phyloP scores from a whole-genome alignment of 768 basidiomycete genomes.

The Psilocybe tampanensis region DNA sequence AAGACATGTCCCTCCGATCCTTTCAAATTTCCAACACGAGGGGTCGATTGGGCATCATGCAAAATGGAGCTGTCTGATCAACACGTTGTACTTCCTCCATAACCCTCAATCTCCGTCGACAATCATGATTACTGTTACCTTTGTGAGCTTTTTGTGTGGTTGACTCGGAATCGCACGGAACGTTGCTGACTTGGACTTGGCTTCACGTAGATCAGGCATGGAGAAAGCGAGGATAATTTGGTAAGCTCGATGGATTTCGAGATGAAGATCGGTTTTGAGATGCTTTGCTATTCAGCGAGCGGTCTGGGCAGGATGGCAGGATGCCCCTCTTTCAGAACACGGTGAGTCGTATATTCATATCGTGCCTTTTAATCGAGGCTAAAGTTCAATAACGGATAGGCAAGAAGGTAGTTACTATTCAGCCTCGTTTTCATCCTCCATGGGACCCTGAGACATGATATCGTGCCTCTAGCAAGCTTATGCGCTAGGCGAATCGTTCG shows the following conservation, averaged over 20 bases:
- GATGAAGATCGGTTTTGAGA: not conserved
- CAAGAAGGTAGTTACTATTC: not conserved
- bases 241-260: slow-evolving; percentile 33
- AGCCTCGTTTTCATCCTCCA: too few species aligned
- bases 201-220: slow-evolving; percentile 23
- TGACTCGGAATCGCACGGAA: not conserved
- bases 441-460: not conserved
- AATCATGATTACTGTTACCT: slow-evolving; percentile 21
- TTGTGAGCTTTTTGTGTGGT: slow-evolving; percentile 9
- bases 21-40: not conserved
- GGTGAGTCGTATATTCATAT: slow-evolving; percentile 41
- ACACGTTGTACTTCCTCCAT: not conserved
- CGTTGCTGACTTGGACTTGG: not conserved
- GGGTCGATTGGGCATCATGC: not conserved
- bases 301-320: slow-evolving; percentile 79
- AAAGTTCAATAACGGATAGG: not conserved
- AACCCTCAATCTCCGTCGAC: not conserved
- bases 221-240: slow-evolving; percentile 66
- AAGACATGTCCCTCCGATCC: not conserved
- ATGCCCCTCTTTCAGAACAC: slow-evolving; percentile 71
- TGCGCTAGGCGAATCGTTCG: slow-evolving; percentile 59
- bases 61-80: not conserved
- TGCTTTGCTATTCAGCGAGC: slow-evolving; percentile 26
- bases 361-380: not conserved
- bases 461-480: slow-evolving; percentile 53